Percentiles rank a stretch among this genome's conserved stretches.
These are phyloP conservation scores for Lentithecium fluviatile DNA, from an alignment of 495 filamentous ascomycete species.

Conservation along the genomic window DNA sequence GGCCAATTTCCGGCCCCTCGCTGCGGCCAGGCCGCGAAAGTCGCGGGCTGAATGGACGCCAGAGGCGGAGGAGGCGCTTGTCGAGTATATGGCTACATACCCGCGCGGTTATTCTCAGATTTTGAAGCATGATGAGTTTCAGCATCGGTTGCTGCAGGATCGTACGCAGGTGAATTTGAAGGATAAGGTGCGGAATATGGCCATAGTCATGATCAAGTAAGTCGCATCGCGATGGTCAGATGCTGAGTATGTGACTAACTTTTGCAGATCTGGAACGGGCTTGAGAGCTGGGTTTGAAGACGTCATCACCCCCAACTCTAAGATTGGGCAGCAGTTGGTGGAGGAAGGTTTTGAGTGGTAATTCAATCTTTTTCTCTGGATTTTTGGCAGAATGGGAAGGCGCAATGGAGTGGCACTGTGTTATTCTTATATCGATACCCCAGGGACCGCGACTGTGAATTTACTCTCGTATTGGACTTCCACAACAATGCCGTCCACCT, in stretches of 20 bases:
- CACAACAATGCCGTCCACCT: too few relatives aligned
- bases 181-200: constrained; percentile 66
- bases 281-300: constrained; percentile 8
- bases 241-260: constrained; percentile 2
- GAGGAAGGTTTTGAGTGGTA: constrained; percentile 5
- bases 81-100: constrained; percentile 50
- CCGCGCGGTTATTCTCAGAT: constrained; percentile 57
- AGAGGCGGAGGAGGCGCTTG: constrained; percentile 51
- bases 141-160: constrained; percentile 40
- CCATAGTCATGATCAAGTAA: constrained; percentile 59
- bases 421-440: constrained; percentile 1
- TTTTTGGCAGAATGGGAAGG: not conserved
- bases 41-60: constrained; percentile 50
- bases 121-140: constrained; percentile 39
- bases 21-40: not conserved
- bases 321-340: constrained; percentile 1
- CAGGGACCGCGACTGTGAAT: not conserved
- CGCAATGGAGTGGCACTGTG: not conserved
- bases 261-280: not conserved
- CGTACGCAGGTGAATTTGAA: constrained; percentile 63
- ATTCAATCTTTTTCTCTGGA: not conserved
- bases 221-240: constrained; percentile 30
- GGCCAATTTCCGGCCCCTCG: constrained; percentile 2
- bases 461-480: too few relatives aligned
- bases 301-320: not conserved